These are phyloP conservation scores for Urostyla sp. DNA, from an alignment of 73 alveolate species.

Conservation along the genomic window DNA sequence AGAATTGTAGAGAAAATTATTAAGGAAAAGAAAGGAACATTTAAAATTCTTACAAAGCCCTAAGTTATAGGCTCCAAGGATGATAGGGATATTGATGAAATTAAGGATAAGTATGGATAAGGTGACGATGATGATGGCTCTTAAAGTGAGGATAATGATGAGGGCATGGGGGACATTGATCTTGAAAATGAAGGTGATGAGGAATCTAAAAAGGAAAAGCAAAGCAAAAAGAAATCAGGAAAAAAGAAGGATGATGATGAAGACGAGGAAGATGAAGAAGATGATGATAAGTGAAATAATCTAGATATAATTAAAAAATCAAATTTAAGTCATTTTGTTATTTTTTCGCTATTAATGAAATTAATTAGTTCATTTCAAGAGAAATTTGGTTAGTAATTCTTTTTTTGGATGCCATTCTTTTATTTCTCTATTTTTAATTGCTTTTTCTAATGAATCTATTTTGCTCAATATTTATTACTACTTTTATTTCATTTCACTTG, in stretches of 20 bases:
- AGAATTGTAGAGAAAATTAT: constrained; percentile 81
- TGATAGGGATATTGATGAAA: constrained; percentile 65
- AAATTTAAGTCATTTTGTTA: background rate
- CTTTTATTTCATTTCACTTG: constrained; percentile 53
- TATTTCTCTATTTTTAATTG: constrained; percentile 26
- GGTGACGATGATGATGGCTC: constrained; percentile 18
- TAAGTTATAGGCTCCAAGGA: constrained; percentile 75
- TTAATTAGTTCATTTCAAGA: constrained; percentile 28
- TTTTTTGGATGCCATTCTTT: constrained; percentile 33
- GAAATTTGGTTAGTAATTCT: background rate
- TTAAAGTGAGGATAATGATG: constrained; percentile 74
- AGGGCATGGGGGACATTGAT: constrained; percentile 84
- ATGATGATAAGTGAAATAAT: constrained; percentile 63
- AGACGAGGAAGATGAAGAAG: constrained; percentile 82
- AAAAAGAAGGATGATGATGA: constrained; percentile 72
- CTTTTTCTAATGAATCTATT: constrained; percentile 28
- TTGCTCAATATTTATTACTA: background rate
- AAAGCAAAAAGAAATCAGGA: constrained; percentile 35
- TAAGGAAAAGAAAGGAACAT: constrained; percentile 79
- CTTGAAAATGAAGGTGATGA: constrained; percentile 59
- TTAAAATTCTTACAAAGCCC: constrained; percentile 75
- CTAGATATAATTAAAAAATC: background rate
- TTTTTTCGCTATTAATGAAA: constrained; percentile 26
- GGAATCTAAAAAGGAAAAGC: constrained; percentile 55
- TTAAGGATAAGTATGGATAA: constrained; percentile 16